Percentiles rank a stretch among this genome's conserved stretches.
These are phyloP conservation scores for Podila epicladia DNA, from an alignment of 192 early-diverging fungal genomes.

Conservation along the genomic window DNA sequence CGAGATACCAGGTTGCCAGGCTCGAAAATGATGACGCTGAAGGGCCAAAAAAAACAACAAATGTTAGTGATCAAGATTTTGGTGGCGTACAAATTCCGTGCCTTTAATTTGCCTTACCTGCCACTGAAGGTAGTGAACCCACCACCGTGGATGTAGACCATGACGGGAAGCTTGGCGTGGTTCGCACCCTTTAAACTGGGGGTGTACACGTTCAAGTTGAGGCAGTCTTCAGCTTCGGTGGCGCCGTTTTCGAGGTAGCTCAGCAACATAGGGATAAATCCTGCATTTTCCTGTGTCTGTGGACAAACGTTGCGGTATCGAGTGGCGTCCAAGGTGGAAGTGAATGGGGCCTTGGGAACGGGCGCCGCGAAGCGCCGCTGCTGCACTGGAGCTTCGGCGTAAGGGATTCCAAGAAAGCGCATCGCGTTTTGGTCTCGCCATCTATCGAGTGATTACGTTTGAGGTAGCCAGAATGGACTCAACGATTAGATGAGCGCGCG, in stretches of 20 bases:
- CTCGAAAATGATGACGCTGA: slow-evolving; percentile 29
- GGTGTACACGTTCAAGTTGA: slow-evolving; percentile 65
- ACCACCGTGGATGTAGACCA: slow-evolving; percentile 72
- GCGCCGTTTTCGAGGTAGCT: slow-evolving; percentile 31
- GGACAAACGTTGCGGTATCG: slow-evolving; percentile 37
- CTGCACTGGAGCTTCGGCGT: slow-evolving; percentile 54
- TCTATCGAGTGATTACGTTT: too few relatives aligned
- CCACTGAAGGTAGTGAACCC: slow-evolving; percentile 51
- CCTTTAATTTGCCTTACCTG: not conserved
- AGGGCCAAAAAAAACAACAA: not conserved
- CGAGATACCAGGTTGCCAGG: slow-evolving; percentile 40
- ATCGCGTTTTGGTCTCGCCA: slow-evolving; percentile 40
- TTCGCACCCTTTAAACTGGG: slow-evolving; percentile 36
- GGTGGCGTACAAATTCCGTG: too few relatives aligned
- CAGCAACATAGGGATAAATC: slow-evolving; percentile 17
- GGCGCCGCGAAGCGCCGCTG: slow-evolving; percentile 57
- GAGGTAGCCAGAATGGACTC: too few relatives aligned
- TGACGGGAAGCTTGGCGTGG: slow-evolving; percentile 59
- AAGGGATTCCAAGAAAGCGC: slow-evolving; percentile 60
- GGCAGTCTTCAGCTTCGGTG: slow-evolving; percentile 61
- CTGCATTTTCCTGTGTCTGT: slow-evolving; percentile 40
- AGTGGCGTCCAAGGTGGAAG: slow-evolving; percentile 24
- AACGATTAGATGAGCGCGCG: too few relatives aligned
- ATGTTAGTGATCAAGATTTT: not conserved
- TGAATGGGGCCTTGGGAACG: slow-evolving; percentile 40